Evolutionary conservation across 352 stramenopile genomes (phyloP).

Genomic region (Phytopythium oedochilum): DNA sequence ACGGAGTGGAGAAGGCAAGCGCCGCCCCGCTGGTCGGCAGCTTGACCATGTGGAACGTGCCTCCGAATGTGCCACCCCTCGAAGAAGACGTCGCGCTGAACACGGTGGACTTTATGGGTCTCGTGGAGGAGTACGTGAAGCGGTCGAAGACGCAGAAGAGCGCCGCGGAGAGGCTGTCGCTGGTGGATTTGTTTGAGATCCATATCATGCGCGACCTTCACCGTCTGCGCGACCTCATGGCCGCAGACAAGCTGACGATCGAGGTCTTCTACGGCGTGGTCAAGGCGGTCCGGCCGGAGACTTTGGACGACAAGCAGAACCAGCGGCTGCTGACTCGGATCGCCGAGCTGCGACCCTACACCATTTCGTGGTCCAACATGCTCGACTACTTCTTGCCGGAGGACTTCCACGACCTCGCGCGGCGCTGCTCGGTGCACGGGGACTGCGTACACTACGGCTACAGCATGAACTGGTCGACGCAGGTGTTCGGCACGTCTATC

Average conservation of each 20-base stretch:
- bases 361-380: constrained; percentile 21
- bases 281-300: constrained; percentile 12
- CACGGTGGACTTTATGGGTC: background rate
- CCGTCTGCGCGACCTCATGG: constrained; percentile 14
- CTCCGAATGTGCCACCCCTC: constrained; percentile 6
- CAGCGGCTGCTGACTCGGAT: constrained; percentile 11
- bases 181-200: constrained; percentile 22
- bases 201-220: constrained; percentile 13
- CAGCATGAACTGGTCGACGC: constrained; percentile 20
- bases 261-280: constrained; percentile 17
- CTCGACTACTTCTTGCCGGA: constrained; percentile 14
- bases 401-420: constrained; percentile 25
- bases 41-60: constrained; percentile 22
- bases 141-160: constrained; percentile 4
- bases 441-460: constrained; percentile 21
- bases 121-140: constrained; percentile 8
- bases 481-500: constrained; percentile 15
- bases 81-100: constrained; percentile 13
- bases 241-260: constrained; percentile 10
- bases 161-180: constrained; percentile 3
- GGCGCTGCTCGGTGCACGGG: constrained; percentile 11
- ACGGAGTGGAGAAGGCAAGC: background rate
- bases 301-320: constrained; percentile 3
- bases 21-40: constrained; percentile 8
- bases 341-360: constrained; percentile 12